These are phyloP conservation scores for Macroventuria anomochaeta DNA, from an alignment of 2,329 filamentous ascomycete species.

Conservation along the genomic window DNA sequence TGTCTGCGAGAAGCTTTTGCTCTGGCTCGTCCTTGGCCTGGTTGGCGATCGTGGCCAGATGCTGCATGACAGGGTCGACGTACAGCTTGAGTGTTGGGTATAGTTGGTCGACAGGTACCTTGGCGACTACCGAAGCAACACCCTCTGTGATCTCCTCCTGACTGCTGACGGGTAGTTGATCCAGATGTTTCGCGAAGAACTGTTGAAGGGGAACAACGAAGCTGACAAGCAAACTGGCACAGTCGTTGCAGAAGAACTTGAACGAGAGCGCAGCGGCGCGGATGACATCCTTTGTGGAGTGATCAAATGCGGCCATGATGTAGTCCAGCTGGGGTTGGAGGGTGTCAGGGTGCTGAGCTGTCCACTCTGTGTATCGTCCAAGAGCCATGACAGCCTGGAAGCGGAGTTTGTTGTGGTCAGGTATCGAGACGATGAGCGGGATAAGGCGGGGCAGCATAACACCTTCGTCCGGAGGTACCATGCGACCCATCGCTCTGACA, in stretches of 20 bases:
- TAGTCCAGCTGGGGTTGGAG: conserved; percentile 93
- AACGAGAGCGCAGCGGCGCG: conserved; percentile 91
- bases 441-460: conserved; percentile 90
- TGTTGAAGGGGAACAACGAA: conserved; percentile 86
- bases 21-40: conserved; percentile 80
- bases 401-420: conserved; percentile 94
- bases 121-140: conserved; percentile 88
- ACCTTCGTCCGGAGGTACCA: conserved; percentile 89
- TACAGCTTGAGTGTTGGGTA: conserved; percentile 89
- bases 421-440: conserved; percentile 90
- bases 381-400: conserved; percentile 99
- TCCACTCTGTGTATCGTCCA: conserved; percentile 97
- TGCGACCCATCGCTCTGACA: conserved; percentile 93
- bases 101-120: conserved; percentile 79
- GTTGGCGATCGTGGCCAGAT: conserved; percentile 86
- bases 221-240: conserved; percentile 80
- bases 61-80: conserved; percentile 85
- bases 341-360: conserved; percentile 88
- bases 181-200: conserved; percentile 90
- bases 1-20: conserved; percentile 88
- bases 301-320: conserved; percentile 90
- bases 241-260: conserved; percentile 97
- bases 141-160: conserved; percentile 97
- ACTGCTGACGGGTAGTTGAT: conserved; percentile 82
- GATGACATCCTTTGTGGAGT: conserved; percentile 87